These are phyloP conservation scores for Coemansia nantahalensis DNA, from an alignment of 192 early-diverging fungal species.

Conservation along the genomic window DNA sequence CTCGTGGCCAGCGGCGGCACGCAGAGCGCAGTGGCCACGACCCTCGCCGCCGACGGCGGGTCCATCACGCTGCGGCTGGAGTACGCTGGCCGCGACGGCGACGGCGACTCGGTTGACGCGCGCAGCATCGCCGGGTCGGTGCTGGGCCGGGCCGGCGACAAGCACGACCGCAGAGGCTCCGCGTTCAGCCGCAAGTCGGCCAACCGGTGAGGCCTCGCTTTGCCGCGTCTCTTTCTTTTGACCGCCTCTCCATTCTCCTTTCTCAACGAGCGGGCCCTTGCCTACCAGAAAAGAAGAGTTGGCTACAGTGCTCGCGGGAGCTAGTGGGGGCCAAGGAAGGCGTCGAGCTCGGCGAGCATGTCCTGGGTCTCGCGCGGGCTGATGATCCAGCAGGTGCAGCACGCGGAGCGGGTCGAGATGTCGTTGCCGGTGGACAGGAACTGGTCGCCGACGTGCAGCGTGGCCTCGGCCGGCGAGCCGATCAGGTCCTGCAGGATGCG, in stretches of 20 bases:
- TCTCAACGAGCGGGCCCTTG: too few species aligned
- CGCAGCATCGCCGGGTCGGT: constrained; percentile 28
- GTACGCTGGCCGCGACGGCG: constrained; percentile 17
- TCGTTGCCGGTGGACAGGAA: constrained; percentile 93
- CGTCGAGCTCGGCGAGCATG: constrained; percentile 64
- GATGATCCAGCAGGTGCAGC: constrained; percentile 89
- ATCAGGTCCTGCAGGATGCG: constrained; percentile 71
- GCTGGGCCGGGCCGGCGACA: constrained; percentile 21
- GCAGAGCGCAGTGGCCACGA: too few species aligned
- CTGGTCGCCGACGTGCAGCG: constrained; percentile 89
- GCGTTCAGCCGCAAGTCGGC: constrained; percentile 49
- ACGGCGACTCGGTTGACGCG: constrained; percentile 19
- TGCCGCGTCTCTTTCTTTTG: too few species aligned
- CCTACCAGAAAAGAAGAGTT: neutral
- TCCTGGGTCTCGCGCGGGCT: constrained; percentile 79
- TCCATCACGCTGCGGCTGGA: constrained; percentile 17
- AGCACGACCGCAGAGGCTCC: constrained; percentile 40
- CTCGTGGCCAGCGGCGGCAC: too few species aligned
- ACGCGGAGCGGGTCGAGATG: constrained; percentile 75
- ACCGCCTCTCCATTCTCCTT: too few species aligned
- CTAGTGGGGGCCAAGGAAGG: constrained; percentile 1
- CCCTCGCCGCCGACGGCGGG: too few species aligned
- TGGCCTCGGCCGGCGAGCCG: constrained; percentile 56
- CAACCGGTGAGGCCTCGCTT: constrained; percentile 8
- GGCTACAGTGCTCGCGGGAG: neutral